Conservation (phyloP, 345 rosid genomes). For the Jatropha curcas region DNA sequence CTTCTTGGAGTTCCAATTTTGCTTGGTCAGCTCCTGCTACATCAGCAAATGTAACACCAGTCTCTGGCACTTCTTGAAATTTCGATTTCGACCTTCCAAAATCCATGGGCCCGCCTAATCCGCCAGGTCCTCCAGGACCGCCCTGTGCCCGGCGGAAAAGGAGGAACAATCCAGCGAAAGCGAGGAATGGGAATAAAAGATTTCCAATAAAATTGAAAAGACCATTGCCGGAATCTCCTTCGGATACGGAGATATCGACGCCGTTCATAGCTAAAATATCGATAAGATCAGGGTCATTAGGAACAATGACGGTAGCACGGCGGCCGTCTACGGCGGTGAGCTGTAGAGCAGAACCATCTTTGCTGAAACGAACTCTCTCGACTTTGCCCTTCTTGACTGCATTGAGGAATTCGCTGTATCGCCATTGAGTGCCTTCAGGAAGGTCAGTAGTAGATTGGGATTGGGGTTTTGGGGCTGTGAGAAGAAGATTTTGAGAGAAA, state of each 20-base stretch:
- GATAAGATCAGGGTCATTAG: conserved; percentile 68
- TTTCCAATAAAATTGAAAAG: conserved; percentile 60
- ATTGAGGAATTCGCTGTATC: conserved; percentile 78
- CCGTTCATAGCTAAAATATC: conserved; percentile 79
- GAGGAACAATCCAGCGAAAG: conserved; percentile 65
- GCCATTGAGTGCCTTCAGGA: conserved; percentile 73
- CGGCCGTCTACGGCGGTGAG: conserved; percentile 68
- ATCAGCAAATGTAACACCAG: conserved; percentile 72
- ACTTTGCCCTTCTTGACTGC: conserved; percentile 77
- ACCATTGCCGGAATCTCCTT: conserved; percentile 73
- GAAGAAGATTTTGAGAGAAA: conserved; percentile 45
- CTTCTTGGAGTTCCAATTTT: conserved; percentile 73
- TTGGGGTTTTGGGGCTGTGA: conserved; percentile 65
- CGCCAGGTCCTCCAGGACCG: conserved; percentile 81
- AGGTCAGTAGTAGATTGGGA: conserved; percentile 51
- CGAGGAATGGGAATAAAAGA: conserved; percentile 59
- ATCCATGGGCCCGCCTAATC: conserved; percentile 86
- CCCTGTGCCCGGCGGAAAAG: conserved; percentile 69
- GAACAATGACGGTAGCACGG: conserved; percentile 62
- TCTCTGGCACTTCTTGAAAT: conserved; percentile 84
- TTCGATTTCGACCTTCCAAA: conserved; percentile 76
- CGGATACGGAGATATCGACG: conserved; percentile 72
- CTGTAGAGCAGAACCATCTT: conserved; percentile 66
- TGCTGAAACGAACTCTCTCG: conserved; percentile 74
- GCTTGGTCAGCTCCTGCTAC: conserved; percentile 90